phyloP scores from a whole-genome alignment of 495 filamentous ascomycete species.

The Massariosphaeria phaeospora region DNA sequence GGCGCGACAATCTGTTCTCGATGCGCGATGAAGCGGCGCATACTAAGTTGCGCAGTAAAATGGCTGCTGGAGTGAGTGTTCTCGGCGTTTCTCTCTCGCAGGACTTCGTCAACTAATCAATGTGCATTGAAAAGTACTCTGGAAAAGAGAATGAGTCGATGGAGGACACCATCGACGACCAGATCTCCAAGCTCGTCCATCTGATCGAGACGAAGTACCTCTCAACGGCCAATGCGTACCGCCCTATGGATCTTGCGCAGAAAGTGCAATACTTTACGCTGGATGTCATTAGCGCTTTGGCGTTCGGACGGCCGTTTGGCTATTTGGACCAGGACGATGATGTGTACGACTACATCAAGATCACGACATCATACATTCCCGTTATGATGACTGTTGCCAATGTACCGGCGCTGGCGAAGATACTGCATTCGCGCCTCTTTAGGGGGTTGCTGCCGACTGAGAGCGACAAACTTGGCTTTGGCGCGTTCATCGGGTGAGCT shows the following conservation, averaged over 20 bases:
- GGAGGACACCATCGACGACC: slow-evolving; percentile 33
- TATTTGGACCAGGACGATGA: slow-evolving; percentile 46
- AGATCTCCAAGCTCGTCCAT: slow-evolving; percentile 27
- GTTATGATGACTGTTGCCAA: slow-evolving; percentile 17
- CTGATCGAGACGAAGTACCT: slow-evolving; percentile 40
- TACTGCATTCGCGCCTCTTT: slow-evolving; percentile 5
- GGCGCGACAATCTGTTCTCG: slow-evolving; percentile 35
- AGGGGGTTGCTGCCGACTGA: slow-evolving; percentile 4
- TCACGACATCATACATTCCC: slow-evolving; percentile 34
- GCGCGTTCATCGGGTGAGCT: slow-evolving; percentile 23
- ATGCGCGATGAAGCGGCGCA: slow-evolving; percentile 33
- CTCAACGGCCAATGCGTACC: slow-evolving; percentile 5
- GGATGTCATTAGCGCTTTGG: slow-evolving; percentile 46
- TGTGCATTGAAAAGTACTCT: slow-evolving; percentile 37
- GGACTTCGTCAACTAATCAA: slow-evolving; percentile 48
- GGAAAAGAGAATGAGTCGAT: slow-evolving; percentile 34
- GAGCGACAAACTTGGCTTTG: slow-evolving; percentile 16
- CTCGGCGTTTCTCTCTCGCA: no score
- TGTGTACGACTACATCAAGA: slow-evolving; percentile 46
- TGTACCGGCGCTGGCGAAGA: slow-evolving; percentile 1
- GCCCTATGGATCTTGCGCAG: slow-evolving; percentile 42
- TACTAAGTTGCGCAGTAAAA: slow-evolving; percentile 28
- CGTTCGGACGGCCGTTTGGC: slow-evolving; percentile 44
- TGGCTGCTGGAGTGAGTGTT: slow-evolving; percentile 34
- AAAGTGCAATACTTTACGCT: slow-evolving; percentile 45